Percentiles rank a stretch among this genome's conserved stretches.
Evolutionary conservation across 177 flowering plant genomes (phyloP).

Genomic region (Vitis hybrid): DNA sequence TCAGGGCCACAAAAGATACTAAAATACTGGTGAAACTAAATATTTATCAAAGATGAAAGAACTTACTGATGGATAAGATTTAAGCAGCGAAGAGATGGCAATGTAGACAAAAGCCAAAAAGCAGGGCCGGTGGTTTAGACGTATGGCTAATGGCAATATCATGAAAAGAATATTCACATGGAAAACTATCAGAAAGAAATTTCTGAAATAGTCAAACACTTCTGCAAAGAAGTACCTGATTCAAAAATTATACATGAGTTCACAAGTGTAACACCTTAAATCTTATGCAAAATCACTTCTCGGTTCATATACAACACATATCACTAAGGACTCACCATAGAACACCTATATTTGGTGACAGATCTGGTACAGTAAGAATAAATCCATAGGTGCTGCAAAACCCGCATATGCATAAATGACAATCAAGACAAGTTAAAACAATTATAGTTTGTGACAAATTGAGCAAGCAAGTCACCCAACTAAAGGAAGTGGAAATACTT

Average conservation of each 20-base stretch:
- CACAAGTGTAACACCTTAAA: background rate
- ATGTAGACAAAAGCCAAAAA: conserved; percentile 87
- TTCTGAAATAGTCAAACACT: conserved; percentile 91
- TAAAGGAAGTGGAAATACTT: too few relatives aligned
- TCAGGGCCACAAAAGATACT: background rate
- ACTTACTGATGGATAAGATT: conserved; percentile 97
- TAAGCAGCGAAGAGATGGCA: conserved; percentile 83
- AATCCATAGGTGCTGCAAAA: conserved; percentile 91
- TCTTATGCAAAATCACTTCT: background rate
- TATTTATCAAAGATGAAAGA: conserved; percentile 1
- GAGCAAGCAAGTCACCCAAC: too few relatives aligned
- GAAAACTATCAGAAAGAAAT: conserved; percentile 84
- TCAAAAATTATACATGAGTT: conserved; percentile 10
- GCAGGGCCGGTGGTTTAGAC: conserved; percentile 88
- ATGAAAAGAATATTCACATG: conserved; percentile 88
- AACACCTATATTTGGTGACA: conserved; percentile 96
- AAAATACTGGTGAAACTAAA: background rate
- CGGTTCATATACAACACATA: background rate
- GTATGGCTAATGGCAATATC: conserved; percentile 86
- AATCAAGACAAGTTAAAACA: background rate
- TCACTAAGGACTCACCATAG: conserved; percentile 59
- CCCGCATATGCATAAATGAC: conserved; percentile 1
- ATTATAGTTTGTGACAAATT: too few relatives aligned
- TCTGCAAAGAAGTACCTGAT: conserved; percentile 99
- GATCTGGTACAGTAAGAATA: conserved; percentile 80